These are phyloP conservation scores for Rhizophagus clarus DNA, from an alignment of 192 early-diverging fungal genomes.

Conservation along the genomic window DNA sequence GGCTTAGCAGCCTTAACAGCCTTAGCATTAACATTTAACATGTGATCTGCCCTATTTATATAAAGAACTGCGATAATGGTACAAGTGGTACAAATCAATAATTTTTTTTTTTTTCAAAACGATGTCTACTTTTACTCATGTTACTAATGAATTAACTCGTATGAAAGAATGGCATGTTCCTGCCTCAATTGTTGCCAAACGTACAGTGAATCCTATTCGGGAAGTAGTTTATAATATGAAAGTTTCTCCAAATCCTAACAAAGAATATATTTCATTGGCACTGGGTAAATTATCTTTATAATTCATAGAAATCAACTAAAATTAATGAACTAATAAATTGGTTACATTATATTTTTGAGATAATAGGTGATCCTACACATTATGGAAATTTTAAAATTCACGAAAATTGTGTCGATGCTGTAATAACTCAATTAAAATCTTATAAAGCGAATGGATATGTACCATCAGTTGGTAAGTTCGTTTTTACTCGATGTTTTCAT, in stretches of 20 bases:
- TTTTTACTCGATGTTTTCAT: not conserved
- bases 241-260: constrained; percentile 59
- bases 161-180: constrained; percentile 50
- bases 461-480: constrained; percentile 65
- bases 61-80: no score
- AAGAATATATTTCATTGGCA: constrained; percentile 68
- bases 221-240: constrained; percentile 80
- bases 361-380: constrained; percentile 79
- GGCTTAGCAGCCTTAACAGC: no score
- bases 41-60: no score
- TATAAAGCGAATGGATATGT: constrained; percentile 85
- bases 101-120: no score
- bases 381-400: constrained; percentile 91
- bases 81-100: no score
- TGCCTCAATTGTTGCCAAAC: constrained; percentile 66
- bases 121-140: no score
- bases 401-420: constrained; percentile 67
- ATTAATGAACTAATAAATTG: not conserved
- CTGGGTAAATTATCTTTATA: constrained; percentile 41
- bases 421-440: constrained; percentile 65
- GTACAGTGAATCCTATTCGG: constrained; percentile 87
- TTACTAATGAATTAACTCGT: not conserved
- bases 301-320: not conserved
- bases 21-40: no score
- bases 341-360: not conserved